phyloP scores from a whole-genome alignment of 257 asterid species.

The Jasminum sambac region DNA sequence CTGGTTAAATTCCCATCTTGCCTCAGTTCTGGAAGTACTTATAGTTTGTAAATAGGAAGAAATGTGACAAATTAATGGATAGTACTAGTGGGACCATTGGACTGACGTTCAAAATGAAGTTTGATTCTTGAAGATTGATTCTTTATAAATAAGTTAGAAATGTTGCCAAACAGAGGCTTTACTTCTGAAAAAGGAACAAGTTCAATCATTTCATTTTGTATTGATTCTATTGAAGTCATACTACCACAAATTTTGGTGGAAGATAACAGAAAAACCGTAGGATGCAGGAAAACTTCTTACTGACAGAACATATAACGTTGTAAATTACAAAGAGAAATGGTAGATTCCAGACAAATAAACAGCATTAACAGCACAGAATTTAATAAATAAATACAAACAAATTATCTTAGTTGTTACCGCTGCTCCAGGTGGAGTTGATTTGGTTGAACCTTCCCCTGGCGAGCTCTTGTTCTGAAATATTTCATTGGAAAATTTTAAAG shows the following conservation, averaged over 20 bases:
- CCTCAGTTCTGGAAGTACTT: too few relatives aligned
- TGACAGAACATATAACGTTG: not conserved
- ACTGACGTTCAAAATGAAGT: too few relatives aligned
- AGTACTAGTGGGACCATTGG: too few relatives aligned
- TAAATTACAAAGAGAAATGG: not conserved
- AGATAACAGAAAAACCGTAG: not conserved
- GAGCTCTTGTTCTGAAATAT: constrained; percentile 53
- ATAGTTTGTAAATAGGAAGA: too few relatives aligned
- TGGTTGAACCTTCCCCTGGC: constrained; percentile 60
- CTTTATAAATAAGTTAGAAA: too few relatives aligned
- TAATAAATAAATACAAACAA: not conserved
- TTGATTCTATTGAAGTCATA: too few relatives aligned
- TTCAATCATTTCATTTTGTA: not conserved
- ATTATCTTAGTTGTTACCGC: constrained; percentile 38
- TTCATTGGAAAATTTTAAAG: constrained; percentile 2
- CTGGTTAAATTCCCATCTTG: not conserved
- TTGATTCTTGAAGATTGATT: too few relatives aligned
- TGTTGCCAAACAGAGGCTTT: too few relatives aligned
- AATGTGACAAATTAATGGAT: too few relatives aligned
- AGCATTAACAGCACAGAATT: not conserved
- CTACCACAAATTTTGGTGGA: too few relatives aligned
- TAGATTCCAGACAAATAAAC: not conserved
- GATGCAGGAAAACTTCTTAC: not conserved
- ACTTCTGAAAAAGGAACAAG: not conserved
- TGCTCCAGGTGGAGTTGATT: constrained; percentile 47